Conservation (phyloP, 345 rosid genomes). For the Salix viminalis region DNA sequence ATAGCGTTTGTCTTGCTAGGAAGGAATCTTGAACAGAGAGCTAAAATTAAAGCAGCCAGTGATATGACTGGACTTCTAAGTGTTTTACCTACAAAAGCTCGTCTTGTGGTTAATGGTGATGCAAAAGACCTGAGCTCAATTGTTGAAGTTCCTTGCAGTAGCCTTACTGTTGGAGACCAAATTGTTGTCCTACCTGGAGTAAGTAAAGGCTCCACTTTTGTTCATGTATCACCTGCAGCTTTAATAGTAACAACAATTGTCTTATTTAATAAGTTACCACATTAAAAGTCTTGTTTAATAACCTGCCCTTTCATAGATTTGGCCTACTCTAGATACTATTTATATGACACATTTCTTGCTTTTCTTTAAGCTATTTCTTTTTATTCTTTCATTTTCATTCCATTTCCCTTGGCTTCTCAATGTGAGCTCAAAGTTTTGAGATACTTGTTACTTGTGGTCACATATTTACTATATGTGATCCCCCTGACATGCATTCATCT, state of each 20-base stretch:
- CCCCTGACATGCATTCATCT: slow-evolving; percentile 12
- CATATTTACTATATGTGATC: neutral
- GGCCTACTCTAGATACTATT: neutral
- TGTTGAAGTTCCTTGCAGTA: slow-evolving; percentile 81
- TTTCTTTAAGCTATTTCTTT: neutral
- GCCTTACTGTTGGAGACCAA: slow-evolving; percentile 82
- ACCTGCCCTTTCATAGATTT: neutral
- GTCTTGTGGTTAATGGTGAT: slow-evolving; percentile 65
- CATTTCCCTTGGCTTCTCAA: neutral
- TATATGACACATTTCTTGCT: neutral
- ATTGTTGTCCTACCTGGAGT: slow-evolving; percentile 90
- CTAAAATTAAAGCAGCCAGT: slow-evolving; percentile 93
- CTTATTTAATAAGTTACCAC: slow-evolving; percentile 3
- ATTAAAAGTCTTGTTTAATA: neutral
- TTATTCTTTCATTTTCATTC: neutral
- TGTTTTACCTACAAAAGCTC: slow-evolving; percentile 88
- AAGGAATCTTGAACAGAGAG: slow-evolving; percentile 97
- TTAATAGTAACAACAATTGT: slow-evolving; percentile 4
- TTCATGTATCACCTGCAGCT: slow-evolving; percentile 6
- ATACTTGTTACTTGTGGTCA: neutral
- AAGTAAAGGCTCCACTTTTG: slow-evolving; percentile 38
- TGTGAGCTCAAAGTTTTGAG: slow-evolving; percentile 3
- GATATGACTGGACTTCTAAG: slow-evolving; percentile 93
- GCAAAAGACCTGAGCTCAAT: slow-evolving; percentile 36
- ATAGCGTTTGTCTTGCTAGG: slow-evolving; percentile 92